Percentiles rank a stretch among this genome's conserved stretches.
phyloP scores from a whole-genome alignment of 352 stramenopile genomes.

The Halophytophthora batemanensis region DNA sequence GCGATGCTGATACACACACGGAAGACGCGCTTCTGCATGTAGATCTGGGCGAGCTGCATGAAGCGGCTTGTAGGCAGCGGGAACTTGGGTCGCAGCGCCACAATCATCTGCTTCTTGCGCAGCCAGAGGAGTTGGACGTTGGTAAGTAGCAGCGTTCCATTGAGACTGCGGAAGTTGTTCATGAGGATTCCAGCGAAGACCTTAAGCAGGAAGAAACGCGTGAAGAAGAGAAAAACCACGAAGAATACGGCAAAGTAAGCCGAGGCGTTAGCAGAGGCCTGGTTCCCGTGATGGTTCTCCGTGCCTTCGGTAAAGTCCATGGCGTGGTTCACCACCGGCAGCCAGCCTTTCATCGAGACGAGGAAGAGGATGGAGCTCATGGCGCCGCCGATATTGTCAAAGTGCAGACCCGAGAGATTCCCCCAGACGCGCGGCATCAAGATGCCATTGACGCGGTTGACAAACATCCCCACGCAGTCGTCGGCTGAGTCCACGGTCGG shows the following conservation, averaged over 20 bases:
- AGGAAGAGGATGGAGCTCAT: constrained; percentile 80
- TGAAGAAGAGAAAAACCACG: constrained; percentile 76
- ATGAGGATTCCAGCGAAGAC: constrained; percentile 82
- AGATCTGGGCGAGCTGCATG: constrained; percentile 55
- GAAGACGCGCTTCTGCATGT: constrained; percentile 67
- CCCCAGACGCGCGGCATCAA: constrained; percentile 78
- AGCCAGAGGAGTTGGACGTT: constrained; percentile 83
- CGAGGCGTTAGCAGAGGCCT: constrained; percentile 67
- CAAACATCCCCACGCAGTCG: constrained; percentile 70
- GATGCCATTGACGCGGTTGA: constrained; percentile 38
- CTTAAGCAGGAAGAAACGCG: constrained; percentile 73
- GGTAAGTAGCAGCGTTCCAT: constrained; percentile 70
- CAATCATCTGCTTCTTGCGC: constrained; percentile 57
- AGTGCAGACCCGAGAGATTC: constrained; percentile 74
- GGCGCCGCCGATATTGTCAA: constrained; percentile 77
- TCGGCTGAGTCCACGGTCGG: constrained; percentile 34
- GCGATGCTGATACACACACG: constrained; percentile 56
- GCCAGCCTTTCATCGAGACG: constrained; percentile 84
- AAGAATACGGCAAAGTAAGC: constrained; percentile 84
- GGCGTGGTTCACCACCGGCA: constrained; percentile 75
- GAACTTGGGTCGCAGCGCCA: constrained; percentile 71
- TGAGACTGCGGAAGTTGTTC: constrained; percentile 86
- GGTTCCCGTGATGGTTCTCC: constrained; percentile 61
- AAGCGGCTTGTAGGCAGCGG: constrained; percentile 55
- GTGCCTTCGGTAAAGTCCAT: constrained; percentile 57